These are phyloP conservation scores for Brassica cretica DNA, from an alignment of 345 rosid genomes.

Conservation along the genomic window DNA sequence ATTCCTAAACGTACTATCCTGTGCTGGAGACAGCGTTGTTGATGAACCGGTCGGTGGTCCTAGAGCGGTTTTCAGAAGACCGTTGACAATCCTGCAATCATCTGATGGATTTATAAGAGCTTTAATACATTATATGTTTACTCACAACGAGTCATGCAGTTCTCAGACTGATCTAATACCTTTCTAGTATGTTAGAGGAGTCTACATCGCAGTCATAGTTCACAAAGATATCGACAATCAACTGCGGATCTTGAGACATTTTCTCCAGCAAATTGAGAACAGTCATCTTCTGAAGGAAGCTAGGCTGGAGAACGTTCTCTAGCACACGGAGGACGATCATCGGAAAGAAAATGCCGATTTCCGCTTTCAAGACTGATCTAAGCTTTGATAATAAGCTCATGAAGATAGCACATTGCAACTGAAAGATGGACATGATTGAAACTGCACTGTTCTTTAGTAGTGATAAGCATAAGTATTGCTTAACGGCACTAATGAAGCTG, in stretches of 20 bases:
- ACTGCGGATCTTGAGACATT: conserved; percentile 77
- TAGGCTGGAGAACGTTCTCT: conserved; percentile 94
- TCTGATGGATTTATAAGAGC: conserved; percentile 97
- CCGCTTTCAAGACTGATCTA: conserved; percentile 78
- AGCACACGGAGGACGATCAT: conserved; percentile 93
- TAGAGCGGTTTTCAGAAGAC: conserved; percentile 92
- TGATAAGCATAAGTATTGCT: conserved; percentile 89
- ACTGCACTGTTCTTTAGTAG: conserved; percentile 93
- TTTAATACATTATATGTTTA: conserved; percentile 56
- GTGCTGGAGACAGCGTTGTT: conserved; percentile 77
- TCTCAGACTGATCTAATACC: conserved; percentile 54
- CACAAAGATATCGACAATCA: conserved; percentile 85
- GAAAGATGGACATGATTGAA: conserved; percentile 92
- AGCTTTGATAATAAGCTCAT: conserved; percentile 70
- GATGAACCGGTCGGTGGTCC: conserved; percentile 94
- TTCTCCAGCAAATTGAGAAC: conserved; percentile 84
- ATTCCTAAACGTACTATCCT: conserved; percentile 78
- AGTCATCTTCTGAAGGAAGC: conserved; percentile 94
- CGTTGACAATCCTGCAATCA: conserved; percentile 97
- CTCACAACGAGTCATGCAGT: conserved; percentile 22
- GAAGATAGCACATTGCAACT: conserved; percentile 91
- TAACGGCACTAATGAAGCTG: conserved; percentile 82
- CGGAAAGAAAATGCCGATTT: conserved; percentile 91
- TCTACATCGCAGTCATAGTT: conserved; percentile 97
- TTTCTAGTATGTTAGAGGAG: conserved; percentile 87